phyloP scores from a whole-genome alignment of 306 rosid species.

The cucumber (Cucumis sativus) region Cucumber_9930_V3 NC_026656.2:19003501-19004000 shows the following conservation, averaged over 20 bases:
- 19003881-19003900: not conserved
- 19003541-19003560: constrained; percentile 76
- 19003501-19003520: constrained; percentile 85
- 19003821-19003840: constrained; percentile 62
- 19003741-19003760: constrained; percentile 96
- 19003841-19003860: constrained; percentile 44
- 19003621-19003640: constrained; percentile 58
- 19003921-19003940: not conserved
- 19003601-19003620: constrained; percentile 91
- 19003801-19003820: constrained; percentile 91
- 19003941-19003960: not conserved
- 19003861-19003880: not conserved
- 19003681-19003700: not conserved
- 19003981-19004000: not conserved
- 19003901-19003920: not conserved
- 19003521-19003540: constrained; percentile 96
- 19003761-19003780: constrained; percentile 92
- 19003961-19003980: not conserved
- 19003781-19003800: constrained; percentile 94
- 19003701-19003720: not conserved
- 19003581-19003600: constrained; percentile 94
- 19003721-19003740: constrained; percentile 85
- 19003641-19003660: constrained; percentile 12
- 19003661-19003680: constrained; percentile 2
- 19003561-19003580: constrained; percentile 86